Base-by-base conservation (phyloP, 371 early-diverging fungal species). In the Mortierella sp. region DNA sequence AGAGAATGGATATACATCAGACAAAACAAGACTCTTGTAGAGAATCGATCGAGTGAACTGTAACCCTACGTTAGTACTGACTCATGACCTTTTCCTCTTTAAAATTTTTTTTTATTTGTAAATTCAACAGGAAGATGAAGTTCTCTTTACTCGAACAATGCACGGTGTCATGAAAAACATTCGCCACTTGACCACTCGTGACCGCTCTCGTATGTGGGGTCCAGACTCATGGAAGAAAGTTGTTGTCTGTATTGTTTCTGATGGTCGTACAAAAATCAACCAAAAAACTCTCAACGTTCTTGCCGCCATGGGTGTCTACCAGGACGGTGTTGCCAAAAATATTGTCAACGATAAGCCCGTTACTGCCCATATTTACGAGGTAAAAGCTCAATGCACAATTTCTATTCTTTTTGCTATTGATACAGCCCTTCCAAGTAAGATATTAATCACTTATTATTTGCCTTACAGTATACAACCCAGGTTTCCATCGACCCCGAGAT, bases 301-400 rank as follows among this genome's bases (percentile, higher is more conserved):
- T 58, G 93, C 92, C 31, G 79, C 93, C 35, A 85, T 94, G 89
- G 96, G 96, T 66, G 89, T 89, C 34, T 95, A 92, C 73, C 94
- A 93, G 75, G 94, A 94, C 28, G 94, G 93, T 64, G 81, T 95
- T 45, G 91, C 91, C 81, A 91, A 91, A 64, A 89, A 91, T 71
- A 68, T 86, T 40, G 92, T 93, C 31, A 88, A 87, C 64, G 90
- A 87, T 66, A 85, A 88, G 70, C 87, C 87, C 9, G 92, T 92
- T 22, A 85, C 86, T 64, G 93, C 92, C 7, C 96, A 95, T 71
- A 84, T 95, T 64, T 95, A 93, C 69, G 94, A 95, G 83, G 89
- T 86, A 84, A 42, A 64, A 15, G 32, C 12, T 19, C 19, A 23
- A 31, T 15, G n/a, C 13, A 34, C 51, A 53, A 17, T 7, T 32